phyloP scores from a whole-genome alignment of 352 stramenopile species.

The Pseudoperonospora humuli region DNA sequence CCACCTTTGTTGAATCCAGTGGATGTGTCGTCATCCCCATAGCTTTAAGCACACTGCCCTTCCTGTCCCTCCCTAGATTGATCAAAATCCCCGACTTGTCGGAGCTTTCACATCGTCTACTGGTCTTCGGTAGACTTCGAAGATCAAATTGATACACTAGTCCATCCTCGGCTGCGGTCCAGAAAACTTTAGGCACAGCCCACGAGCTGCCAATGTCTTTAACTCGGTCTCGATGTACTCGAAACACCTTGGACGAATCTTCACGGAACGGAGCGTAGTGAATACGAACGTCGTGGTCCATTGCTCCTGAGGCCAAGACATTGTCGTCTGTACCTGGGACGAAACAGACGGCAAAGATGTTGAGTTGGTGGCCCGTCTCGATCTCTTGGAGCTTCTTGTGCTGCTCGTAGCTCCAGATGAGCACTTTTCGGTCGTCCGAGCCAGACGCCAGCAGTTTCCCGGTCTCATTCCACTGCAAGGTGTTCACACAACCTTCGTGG shows the following conservation, averaged over 20 bases:
- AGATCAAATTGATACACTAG: conserved; percentile 81
- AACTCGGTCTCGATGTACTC: conserved; percentile 63
- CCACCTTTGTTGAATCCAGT: conserved; percentile 63
- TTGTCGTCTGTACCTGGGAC: conserved; percentile 74
- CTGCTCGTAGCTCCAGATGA: conserved; percentile 74
- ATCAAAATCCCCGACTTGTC: conserved; percentile 53
- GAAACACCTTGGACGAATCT: conserved; percentile 54
- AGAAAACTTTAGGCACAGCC: conserved; percentile 73
- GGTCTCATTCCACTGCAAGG: conserved; percentile 70
- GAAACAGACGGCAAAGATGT: conserved; percentile 87
- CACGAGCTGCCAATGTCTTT: conserved; percentile 72
- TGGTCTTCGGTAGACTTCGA: conserved; percentile 35
- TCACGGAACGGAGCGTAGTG: conserved; percentile 77
- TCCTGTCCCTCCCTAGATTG: conserved; percentile 46
- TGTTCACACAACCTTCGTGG: conserved; percentile 80
- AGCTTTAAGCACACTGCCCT: conserved; percentile 36
- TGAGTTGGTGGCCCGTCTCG: conserved; percentile 64
- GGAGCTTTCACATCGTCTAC: conserved; percentile 24
- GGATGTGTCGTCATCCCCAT: conserved; percentile 74
- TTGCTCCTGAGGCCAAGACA: conserved; percentile 65
- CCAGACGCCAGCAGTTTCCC: conserved; percentile 64
- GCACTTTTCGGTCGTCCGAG: conserved; percentile 75
- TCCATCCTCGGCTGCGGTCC: conserved; percentile 80
- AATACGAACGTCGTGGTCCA: conserved; percentile 82
- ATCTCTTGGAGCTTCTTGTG: conserved; percentile 48